phyloP scores from a whole-genome alignment of 2,329 filamentous ascomycete genomes.

The Sphaerostilbella broomeana region DNA sequence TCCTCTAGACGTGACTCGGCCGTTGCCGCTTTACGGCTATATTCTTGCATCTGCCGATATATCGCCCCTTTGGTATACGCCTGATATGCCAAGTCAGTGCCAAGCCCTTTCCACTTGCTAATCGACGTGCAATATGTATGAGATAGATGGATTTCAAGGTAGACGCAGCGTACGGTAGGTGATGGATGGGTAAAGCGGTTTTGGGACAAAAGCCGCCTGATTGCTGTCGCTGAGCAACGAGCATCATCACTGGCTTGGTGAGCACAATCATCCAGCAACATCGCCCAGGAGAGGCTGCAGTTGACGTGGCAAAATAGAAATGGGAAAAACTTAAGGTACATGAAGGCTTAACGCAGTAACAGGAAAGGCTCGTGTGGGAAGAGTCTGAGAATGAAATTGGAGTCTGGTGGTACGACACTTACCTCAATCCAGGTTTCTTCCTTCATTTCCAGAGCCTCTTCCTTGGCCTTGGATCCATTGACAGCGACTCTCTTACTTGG shows the following conservation, averaged over 20 bases:
- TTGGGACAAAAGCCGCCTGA: constrained; percentile 21
- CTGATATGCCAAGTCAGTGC: constrained; percentile 21
- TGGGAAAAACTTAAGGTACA: constrained; percentile 7
- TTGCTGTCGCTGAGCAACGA: constrained; percentile 26
- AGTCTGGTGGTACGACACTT: constrained; percentile 43
- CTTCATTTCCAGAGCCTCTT: constrained; percentile 49
- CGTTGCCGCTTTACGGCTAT: constrained; percentile 81
- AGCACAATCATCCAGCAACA: constrained; percentile 29
- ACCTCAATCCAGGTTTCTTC: constrained; percentile 60
- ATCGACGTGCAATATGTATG: constrained; percentile 8
- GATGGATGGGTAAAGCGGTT: constrained; percentile 11
- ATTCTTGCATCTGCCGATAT: constrained; percentile 94
- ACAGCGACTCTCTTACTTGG: constrained; percentile 88
- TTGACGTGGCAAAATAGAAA: constrained; percentile 13
- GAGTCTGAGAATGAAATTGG: constrained; percentile 9
- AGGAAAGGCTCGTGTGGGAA: too few species aligned
- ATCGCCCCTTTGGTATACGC: constrained; percentile 76
- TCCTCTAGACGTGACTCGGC: constrained; percentile 77
- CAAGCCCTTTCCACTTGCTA: constrained; percentile 1
- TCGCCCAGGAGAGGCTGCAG: constrained; percentile 22
- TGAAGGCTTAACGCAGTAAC: not conserved
- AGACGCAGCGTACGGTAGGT: constrained; percentile 12
- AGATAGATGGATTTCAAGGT: constrained; percentile 9
- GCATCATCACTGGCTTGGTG: constrained; percentile 32
- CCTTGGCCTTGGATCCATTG: constrained; percentile 62